Conservation (phyloP, 2,329 filamentous ascomycete species). For the Penicillium paneum region DNA sequence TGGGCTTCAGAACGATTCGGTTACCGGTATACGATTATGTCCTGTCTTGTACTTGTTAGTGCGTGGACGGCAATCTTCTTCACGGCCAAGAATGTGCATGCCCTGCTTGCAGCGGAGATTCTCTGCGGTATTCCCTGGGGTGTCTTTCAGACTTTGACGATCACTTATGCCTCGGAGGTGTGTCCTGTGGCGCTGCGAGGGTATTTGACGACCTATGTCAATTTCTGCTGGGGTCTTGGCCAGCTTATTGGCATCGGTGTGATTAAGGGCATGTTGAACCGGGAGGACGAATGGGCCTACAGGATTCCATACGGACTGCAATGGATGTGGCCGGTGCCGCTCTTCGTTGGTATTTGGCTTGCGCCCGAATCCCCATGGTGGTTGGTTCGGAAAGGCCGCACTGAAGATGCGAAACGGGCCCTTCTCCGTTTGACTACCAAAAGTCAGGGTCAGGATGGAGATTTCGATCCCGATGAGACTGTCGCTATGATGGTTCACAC, state of each 20-base stretch:
- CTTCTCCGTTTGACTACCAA: slow-evolving; percentile 46
- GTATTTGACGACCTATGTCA: slow-evolving; percentile 48
- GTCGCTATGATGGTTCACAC: slow-evolving; percentile 92
- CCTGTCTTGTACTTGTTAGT: slow-evolving; percentile 46
- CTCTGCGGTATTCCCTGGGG: slow-evolving; percentile 53
- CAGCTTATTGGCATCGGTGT: slow-evolving; percentile 53
- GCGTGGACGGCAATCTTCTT: slow-evolving; percentile 53
- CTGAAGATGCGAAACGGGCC: slow-evolving; percentile 47
- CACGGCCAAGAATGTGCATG: slow-evolving; percentile 48
- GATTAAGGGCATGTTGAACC: slow-evolving; percentile 47
- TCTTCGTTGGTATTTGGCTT: slow-evolving; percentile 47
- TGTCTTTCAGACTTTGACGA: slow-evolving; percentile 50
- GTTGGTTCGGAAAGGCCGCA: slow-evolving; percentile 47
- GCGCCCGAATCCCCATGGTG: slow-evolving; percentile 54
- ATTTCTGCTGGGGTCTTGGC: slow-evolving; percentile 49
- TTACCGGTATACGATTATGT: slow-evolving; percentile 51
- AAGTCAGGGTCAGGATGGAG: slow-evolving; percentile 41
- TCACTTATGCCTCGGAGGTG: slow-evolving; percentile 49
- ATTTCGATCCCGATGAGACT: slow-evolving; percentile 79
- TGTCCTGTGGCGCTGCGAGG: slow-evolving; percentile 46
- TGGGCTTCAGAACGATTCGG: slow-evolving; percentile 52
- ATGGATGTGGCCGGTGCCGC: slow-evolving; percentile 54
- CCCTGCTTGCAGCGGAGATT: slow-evolving; percentile 51
- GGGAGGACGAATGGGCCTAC: slow-evolving; percentile 51
- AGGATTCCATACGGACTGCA: slow-evolving; percentile 52